A percentile compares a stretch with the other conserved stretches of the same genome.
phyloP scores from a whole-genome alignment of 352 stramenopile genomes.

The Globisporangium irregulare region DNA sequence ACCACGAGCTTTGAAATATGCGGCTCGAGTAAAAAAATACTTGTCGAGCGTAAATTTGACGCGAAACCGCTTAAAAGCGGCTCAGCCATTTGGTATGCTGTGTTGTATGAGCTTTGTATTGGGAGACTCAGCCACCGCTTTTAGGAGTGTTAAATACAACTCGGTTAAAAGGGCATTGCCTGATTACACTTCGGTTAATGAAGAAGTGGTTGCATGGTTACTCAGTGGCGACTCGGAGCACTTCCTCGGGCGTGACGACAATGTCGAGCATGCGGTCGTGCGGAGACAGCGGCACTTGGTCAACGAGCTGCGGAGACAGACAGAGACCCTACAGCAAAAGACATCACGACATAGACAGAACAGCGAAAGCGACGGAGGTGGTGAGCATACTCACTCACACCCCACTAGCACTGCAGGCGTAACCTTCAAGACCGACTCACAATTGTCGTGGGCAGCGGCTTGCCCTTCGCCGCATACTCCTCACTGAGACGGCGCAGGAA shows the following conservation, averaged over 20 bases:
- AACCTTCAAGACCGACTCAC: constrained; percentile 26
- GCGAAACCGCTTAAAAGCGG: no score
- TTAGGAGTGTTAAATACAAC: no score
- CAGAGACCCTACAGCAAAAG: constrained; percentile 56
- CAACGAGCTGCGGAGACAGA: constrained; percentile 53
- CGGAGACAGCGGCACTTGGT: constrained; percentile 52
- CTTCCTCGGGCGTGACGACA: constrained; percentile 60
- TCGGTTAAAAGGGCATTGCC: not conserved
- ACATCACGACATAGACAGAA: not conserved
- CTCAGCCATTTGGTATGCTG: no score
- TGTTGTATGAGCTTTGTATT: no score
- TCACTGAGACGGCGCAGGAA: constrained; percentile 65
- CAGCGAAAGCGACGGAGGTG: not conserved
- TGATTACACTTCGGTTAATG: not conserved
- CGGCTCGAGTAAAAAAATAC: no score
- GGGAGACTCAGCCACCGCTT: no score
- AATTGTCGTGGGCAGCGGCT: constrained; percentile 45
- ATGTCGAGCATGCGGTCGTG: constrained; percentile 71
- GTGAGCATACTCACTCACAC: not conserved
- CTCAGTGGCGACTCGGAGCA: constrained; percentile 26
- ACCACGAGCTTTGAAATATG: no score
- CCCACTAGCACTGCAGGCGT: not conserved
- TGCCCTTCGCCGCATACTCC: constrained; percentile 34
- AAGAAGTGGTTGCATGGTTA: not conserved
- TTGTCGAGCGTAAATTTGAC: no score